Evolutionary conservation across 345 rosid species (phyloP).

Genomic region (Citrus mangshanensis): DNA sequence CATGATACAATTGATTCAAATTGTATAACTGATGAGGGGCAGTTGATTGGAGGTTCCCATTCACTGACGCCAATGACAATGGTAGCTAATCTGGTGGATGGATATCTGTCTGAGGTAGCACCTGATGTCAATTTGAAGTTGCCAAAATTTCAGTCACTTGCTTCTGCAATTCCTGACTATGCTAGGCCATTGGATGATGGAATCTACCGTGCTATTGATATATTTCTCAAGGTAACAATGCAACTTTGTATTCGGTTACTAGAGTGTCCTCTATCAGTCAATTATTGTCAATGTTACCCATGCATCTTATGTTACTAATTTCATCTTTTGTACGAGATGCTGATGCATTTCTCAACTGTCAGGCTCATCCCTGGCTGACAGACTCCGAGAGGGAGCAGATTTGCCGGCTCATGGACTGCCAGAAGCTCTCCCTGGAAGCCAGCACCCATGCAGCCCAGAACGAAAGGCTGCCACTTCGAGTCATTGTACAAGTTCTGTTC

Average conservation of each 20-base stretch:
- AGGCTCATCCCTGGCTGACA: constrained; percentile 93
- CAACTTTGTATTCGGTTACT: not conserved
- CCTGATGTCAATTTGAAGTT: constrained; percentile 81
- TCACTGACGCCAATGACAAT: constrained; percentile 49
- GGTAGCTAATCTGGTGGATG: constrained; percentile 81
- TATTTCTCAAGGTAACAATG: constrained; percentile 71
- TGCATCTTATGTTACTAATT: not conserved
- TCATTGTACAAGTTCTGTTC: constrained; percentile 85
- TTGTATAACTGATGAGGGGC: constrained; percentile 48
- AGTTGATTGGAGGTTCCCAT: constrained; percentile 46
- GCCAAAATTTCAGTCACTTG: constrained; percentile 67
- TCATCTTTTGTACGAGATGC: not conserved
- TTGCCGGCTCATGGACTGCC: constrained; percentile 79
- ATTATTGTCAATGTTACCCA: not conserved
- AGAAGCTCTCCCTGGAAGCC: constrained; percentile 88
- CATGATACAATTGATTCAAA: constrained; percentile 27
- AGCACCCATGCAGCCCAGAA: constrained; percentile 93
- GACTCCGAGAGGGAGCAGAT: constrained; percentile 76
- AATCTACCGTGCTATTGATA: constrained; percentile 83
- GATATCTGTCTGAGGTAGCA: constrained; percentile 89
- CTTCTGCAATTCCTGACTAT: constrained; percentile 65
- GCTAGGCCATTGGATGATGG: constrained; percentile 82
- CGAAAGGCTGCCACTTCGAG: constrained; percentile 84
- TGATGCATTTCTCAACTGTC: constrained; percentile 14
- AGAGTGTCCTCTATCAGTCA: not conserved